Conservation (phyloP, 1,284 basidiomycete species). For the Phylloboletellus chloephorus region DNA sequence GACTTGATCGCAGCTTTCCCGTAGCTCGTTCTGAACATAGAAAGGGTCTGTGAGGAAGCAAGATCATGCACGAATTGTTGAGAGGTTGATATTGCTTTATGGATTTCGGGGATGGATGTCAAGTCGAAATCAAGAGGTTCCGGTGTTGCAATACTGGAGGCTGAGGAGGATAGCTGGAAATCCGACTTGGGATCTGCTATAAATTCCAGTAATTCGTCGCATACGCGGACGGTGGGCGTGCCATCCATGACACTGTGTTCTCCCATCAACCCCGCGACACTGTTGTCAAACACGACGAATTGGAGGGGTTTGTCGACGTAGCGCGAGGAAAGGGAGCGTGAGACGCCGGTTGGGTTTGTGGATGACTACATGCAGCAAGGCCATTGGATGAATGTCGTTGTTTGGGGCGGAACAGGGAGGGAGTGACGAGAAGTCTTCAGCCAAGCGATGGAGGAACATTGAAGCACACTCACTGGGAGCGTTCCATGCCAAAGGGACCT, state of each 20-base stretch:
- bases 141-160: slow-evolving; percentile 27
- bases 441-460: neutral
- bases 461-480: slow-evolving; percentile 18
- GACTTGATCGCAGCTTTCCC: slow-evolving; percentile 86
- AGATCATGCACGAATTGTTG: slow-evolving; percentile 56
- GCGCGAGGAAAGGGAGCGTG: slow-evolving; percentile 58
- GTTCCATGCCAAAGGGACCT: slow-evolving; percentile 74
- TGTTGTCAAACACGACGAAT: slow-evolving; percentile 78
- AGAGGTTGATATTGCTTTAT: slow-evolving; percentile 50
- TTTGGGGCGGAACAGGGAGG: neutral
- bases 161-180: slow-evolving; percentile 38
- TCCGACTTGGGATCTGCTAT: slow-evolving; percentile 57
- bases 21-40: slow-evolving; percentile 66
- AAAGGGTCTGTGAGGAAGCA: slow-evolving; percentile 62
- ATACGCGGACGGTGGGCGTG: slow-evolving; percentile 55
- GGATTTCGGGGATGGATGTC: slow-evolving; percentile 37
- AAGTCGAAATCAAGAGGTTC: slow-evolving; percentile 63
- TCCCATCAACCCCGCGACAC: slow-evolving; percentile 78
- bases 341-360: slow-evolving; percentile 10
- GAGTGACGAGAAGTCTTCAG: neutral
- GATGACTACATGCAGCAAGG: slow-evolving; percentile 10
- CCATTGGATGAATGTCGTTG: neutral
- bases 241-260: slow-evolving; percentile 94
- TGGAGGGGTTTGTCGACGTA: slow-evolving; percentile 85
- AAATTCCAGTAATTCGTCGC: slow-evolving; percentile 64